Conservation (phyloP, 352 stramenopile species). For the Globisporangium lucens region DNA sequence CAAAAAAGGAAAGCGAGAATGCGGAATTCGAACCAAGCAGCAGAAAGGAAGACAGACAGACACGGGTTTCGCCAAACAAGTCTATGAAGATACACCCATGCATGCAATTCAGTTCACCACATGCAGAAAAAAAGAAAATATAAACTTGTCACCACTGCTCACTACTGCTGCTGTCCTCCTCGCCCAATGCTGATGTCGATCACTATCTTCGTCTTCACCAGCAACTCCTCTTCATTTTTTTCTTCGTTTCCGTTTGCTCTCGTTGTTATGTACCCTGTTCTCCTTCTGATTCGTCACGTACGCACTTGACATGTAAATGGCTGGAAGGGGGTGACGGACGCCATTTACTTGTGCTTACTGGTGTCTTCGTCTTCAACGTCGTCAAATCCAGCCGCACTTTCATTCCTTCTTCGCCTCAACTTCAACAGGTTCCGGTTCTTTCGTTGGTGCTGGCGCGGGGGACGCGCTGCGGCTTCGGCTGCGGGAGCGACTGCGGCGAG, state of each 20-base stretch:
- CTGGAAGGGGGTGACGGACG: background rate
- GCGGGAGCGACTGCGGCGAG: constrained; percentile 49
- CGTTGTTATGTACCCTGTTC: background rate
- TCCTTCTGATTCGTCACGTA: background rate
- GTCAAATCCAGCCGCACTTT: background rate
- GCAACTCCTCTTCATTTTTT: background rate
- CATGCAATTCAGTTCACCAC: constrained; percentile 1
- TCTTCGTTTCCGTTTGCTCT: background rate
- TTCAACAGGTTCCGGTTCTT: constrained; percentile 20
- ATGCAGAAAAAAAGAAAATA: constrained; percentile 1
- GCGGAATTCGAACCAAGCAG: background rate
- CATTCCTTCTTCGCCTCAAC: constrained; percentile 16
- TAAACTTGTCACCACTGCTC: background rate
- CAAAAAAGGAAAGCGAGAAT: constrained; percentile 2
- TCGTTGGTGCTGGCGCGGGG: background rate
- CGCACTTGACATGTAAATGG: background rate
- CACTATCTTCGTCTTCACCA: background rate
- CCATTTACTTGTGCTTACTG: background rate
- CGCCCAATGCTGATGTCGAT: background rate
- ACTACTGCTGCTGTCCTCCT: background rate
- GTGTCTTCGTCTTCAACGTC: background rate
- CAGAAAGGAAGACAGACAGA: background rate
- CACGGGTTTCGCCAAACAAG: background rate
- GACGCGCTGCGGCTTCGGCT: constrained; percentile 44
- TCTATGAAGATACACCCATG: constrained; percentile 7